Evolutionary conservation across 2,329 filamentous ascomycete genomes (phyloP).

Genomic region (Penicillium sp.): DNA sequence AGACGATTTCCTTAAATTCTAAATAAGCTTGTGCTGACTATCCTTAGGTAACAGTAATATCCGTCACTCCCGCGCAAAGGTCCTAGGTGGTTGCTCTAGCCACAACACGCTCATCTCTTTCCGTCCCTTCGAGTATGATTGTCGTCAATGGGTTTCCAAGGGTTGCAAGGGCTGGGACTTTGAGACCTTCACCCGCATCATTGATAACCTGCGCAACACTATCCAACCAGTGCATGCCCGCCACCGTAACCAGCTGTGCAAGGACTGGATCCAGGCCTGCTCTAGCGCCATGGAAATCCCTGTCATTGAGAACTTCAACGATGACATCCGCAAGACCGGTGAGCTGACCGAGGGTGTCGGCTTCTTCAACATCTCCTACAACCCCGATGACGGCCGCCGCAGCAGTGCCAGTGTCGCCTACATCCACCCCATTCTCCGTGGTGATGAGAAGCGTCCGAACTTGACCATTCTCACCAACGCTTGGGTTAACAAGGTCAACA

Average conservation of each 20-base stretch:
- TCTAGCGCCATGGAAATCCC: constrained; percentile 77
- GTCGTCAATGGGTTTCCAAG: constrained; percentile 76
- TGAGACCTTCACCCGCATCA: constrained; percentile 74
- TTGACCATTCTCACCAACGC: constrained; percentile 83
- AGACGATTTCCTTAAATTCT: constrained; percentile 12
- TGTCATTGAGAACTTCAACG: constrained; percentile 81
- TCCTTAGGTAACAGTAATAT: constrained; percentile 78
- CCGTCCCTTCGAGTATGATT: constrained; percentile 85
- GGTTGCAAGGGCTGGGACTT: constrained; percentile 87
- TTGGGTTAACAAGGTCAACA: constrained; percentile 80
- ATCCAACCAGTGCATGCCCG: constrained; percentile 82
- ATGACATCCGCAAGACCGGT: constrained; percentile 72
- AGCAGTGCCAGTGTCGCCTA: constrained; percentile 89
- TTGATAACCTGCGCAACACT: constrained; percentile 86
- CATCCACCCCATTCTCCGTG: constrained; percentile 84
- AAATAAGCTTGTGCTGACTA: constrained; percentile 7
- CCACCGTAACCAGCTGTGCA: constrained; percentile 86
- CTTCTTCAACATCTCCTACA: constrained; percentile 89
- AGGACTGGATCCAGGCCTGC: constrained; percentile 84
- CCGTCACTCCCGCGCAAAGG: constrained; percentile 87
- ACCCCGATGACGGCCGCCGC: constrained; percentile 80
- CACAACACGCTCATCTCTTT: constrained; percentile 95
- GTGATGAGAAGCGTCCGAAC: constrained; percentile 79
- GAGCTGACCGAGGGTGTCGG: constrained; percentile 74
- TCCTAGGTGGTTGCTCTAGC: constrained; percentile 86